These are phyloP conservation scores for Leccinum incarnatum DNA, from an alignment of 768 basidiomycete species.

Conservation along the genomic window DNA sequence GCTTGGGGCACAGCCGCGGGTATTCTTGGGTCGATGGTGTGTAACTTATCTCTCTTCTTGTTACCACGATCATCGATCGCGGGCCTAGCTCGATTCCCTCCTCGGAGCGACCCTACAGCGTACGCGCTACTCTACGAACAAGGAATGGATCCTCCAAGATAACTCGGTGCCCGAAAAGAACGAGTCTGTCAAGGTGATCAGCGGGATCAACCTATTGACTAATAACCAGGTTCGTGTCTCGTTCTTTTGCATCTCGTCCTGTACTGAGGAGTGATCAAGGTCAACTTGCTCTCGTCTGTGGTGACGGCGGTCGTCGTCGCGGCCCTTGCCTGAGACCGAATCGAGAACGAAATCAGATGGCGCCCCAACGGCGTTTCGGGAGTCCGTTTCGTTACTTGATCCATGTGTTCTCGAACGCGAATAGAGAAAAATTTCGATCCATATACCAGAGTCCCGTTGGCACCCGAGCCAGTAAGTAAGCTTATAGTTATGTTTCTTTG, in stretches of 20 bases:
- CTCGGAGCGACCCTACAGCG: conserved; percentile 85
- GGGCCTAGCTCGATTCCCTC: conserved; percentile 73
- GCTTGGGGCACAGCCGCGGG: conserved; percentile 66
- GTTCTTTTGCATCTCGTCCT: background rate
- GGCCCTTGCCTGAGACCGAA: conserved; percentile 28
- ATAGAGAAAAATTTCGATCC: background rate
- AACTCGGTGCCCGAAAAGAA: conserved; percentile 33
- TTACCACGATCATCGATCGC: background rate
- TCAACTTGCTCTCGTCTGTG: conserved; percentile 47
- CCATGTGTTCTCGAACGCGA: background rate
- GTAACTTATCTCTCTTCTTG: conserved; percentile 21
- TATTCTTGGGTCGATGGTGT: conserved; percentile 74
- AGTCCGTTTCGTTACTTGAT: background rate
- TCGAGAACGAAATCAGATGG: background rate
- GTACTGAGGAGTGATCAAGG: conserved; percentile 24
- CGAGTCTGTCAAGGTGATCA: conserved; percentile 54
- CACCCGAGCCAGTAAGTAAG: background rate
- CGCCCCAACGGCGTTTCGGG: background rate
- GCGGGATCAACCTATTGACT: conserved; percentile 66
- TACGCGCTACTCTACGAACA: conserved; percentile 65
- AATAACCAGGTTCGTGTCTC: conserved; percentile 67
- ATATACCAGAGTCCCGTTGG: background rate
- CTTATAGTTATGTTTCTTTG: background rate
- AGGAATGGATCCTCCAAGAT: conserved; percentile 65
- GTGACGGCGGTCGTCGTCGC: conserved; percentile 38